phyloP scores from a whole-genome alignment of 305 asterid genomes.

The Stenogyne calaminthoides region DNA sequence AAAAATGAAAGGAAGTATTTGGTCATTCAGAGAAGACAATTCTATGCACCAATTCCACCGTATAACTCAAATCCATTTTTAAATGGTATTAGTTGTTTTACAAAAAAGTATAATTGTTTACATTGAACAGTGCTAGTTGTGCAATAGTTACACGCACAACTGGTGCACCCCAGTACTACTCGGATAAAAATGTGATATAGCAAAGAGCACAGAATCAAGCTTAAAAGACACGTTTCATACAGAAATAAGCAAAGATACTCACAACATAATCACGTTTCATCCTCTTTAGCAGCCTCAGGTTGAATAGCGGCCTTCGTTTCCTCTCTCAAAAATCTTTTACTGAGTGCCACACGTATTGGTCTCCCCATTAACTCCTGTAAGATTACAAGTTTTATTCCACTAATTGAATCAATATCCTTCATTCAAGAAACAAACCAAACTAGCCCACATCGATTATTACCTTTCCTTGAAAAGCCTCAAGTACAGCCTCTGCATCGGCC shows the following conservation, averaged over 20 bases:
- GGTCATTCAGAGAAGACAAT: neutral
- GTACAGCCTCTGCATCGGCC: conserved; percentile 74
- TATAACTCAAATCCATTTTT: too few relatives aligned
- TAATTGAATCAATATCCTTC: neutral
- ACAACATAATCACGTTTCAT: neutral
- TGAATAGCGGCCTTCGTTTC: conserved; percentile 59
- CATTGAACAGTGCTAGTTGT: too few relatives aligned
- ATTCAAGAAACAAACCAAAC: neutral
- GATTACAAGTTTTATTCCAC: neutral
- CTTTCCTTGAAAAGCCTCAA: conserved; percentile 69
- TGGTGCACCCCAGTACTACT: too few relatives aligned
- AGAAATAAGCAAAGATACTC: neutral
- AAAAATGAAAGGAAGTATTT: neutral
- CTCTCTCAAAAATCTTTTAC: conserved; percentile 68
- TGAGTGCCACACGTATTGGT: conserved; percentile 63
- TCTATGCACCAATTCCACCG: too few relatives aligned
- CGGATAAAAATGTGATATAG: neutral
- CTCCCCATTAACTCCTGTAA: conserved; percentile 91
- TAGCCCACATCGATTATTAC: conserved; percentile 36
- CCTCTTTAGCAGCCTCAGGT: conserved; percentile 36
- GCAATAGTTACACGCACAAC: too few relatives aligned
- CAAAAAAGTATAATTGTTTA: too few relatives aligned
- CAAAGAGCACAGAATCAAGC: neutral
- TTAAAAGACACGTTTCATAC: neutral
- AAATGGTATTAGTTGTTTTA: too few relatives aligned